phyloP scores from a whole-genome alignment of 2,329 filamentous ascomycete species.

The Aspergillus transmontanensis region DNA sequence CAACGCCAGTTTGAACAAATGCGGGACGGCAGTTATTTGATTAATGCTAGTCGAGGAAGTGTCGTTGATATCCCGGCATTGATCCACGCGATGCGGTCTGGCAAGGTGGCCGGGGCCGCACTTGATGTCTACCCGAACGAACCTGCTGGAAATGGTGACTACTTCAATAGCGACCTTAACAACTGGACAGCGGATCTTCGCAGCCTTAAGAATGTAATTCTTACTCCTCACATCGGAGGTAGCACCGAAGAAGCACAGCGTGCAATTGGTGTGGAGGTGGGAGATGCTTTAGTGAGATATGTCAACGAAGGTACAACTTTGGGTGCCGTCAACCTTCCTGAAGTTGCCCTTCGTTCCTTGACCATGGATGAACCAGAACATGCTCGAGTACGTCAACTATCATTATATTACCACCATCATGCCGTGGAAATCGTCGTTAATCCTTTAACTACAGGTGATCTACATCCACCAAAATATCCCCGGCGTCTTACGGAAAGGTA shows the following conservation, averaged over 20 bases:
- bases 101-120: conserved; percentile 91
- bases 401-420: background rate
- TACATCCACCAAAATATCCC: conserved; percentile 97
- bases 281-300: conserved; percentile 83
- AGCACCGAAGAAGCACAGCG: conserved; percentile 97
- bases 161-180: conserved; percentile 86
- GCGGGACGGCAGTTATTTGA: conserved; percentile 90
- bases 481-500: conserved; percentile 84
- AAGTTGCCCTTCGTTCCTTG: conserved; percentile 85
- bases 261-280: conserved; percentile 92
- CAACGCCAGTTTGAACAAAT: conserved; percentile 77
- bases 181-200: conserved; percentile 83
- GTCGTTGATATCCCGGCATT: conserved; percentile 93
- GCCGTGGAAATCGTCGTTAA: conserved; percentile 2
- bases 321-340: conserved; percentile 95
- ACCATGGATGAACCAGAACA: conserved; percentile 88
- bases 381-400: conserved; percentile 64
- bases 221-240: conserved; percentile 95
- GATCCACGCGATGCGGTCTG: conserved; percentile 80
- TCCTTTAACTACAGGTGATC: conserved; percentile 63
- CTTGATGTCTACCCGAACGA: conserved; percentile 95
- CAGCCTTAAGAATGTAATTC: conserved; percentile 84
- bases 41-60: conserved; percentile 92
- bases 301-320: conserved; percentile 93
- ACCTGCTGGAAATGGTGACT: conserved; percentile 90